Evolutionary conservation across 257 asterid species (phyloP), one percentile per base, ranked within the genome.

Genomic region (Cordia subcordata): DNA sequence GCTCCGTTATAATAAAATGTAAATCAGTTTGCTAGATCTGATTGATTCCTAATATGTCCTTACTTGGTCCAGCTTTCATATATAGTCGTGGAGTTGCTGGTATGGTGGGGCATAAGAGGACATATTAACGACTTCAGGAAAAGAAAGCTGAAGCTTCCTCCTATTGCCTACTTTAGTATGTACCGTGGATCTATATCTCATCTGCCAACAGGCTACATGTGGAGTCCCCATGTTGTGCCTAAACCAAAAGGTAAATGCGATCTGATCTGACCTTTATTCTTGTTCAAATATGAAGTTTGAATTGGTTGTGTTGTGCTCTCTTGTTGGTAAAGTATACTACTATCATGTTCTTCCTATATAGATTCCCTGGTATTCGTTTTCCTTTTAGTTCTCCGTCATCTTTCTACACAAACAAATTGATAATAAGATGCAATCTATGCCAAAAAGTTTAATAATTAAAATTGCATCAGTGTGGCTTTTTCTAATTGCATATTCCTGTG

Each of bases 21-120:
- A 6, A 27, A 6, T 27, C 35, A 27, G 4, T 27, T 3, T 27
- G 35, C 10, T 8, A 42, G 12, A 42, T 42, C 14, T 42, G 47
- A 14, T 42, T 42, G 4, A 42, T 42, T 15, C 32, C 57, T 58
- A 35, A 49, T 47, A 19, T 53, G 45, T 37, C 20, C 19, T 55
- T 55, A 22, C 73, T 65, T 70, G 32, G 38, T 77, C 76, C 90
- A 89, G 99, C 86, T 87, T 11, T 89, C 99, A 0, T 93, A 93
- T 71, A 72, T 93, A 75, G 85, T 89, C 23, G 99, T 93, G 87
- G 99, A 93, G 78, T 77, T 93, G 55, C 80, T 89, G 64, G 81
- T 93, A 79, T 93, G 99, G 99, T 93, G 97, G 99, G 95, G 94
- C 77, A 85, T 93, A 72, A 80, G 99, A 82, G 85, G 94, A 60